Base-by-base conservation (phyloP, 768 basidiomycete genomes). In the Mycena pura region DNA sequence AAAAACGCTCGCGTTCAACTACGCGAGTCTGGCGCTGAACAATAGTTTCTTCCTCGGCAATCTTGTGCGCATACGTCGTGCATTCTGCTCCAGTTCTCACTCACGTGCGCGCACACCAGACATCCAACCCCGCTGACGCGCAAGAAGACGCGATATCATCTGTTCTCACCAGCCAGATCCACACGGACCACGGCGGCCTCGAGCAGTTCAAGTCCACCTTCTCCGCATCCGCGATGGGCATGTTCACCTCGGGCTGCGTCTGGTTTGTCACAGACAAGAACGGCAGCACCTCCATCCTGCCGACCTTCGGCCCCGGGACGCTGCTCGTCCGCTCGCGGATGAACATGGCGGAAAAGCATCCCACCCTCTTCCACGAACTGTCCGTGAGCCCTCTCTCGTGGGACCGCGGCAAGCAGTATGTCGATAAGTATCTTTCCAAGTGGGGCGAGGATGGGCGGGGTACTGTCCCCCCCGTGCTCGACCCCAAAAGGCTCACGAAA, bases 31-130 rank as follows among this genome's bases (percentile, higher is more conserved):
- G 45, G 93, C 96, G 6, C 79, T 98, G 62, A 99, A 99, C 78
- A 99, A 97, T 74, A 88, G 88, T 67, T 99, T 93, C 84, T 99
- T 99, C 82, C 83, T 99, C 27, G 84, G 92, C 65, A 82, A 82
- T 57, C 81, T 99, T 36, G 96, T 98, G 73, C n/a, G n/a, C n/a
- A n/a, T n/a, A n/a, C n/a, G n/a, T n/a, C n/a, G n/a, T 32, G 21
- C 3, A 6, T 17, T 48, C n/a, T 15, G 15, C n/a, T n/a, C n/a
- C n/a, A 7, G 14, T 6, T 1, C 10, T 21, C 19, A 19, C 25
- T n/a, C 28, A 44, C 19, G 57, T 21, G 22, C 22, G 29, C 2
- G 9, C 9, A 38, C 28, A 43, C 24, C 64, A 85, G 83, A 78
- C 77, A 22, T 56, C 69, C 19, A 67, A 77, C 44, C 66, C 74